These are phyloP conservation scores for Pyricularia grisea DNA, from an alignment of 2,329 filamentous ascomycete species.

Conservation along the genomic window DNA sequence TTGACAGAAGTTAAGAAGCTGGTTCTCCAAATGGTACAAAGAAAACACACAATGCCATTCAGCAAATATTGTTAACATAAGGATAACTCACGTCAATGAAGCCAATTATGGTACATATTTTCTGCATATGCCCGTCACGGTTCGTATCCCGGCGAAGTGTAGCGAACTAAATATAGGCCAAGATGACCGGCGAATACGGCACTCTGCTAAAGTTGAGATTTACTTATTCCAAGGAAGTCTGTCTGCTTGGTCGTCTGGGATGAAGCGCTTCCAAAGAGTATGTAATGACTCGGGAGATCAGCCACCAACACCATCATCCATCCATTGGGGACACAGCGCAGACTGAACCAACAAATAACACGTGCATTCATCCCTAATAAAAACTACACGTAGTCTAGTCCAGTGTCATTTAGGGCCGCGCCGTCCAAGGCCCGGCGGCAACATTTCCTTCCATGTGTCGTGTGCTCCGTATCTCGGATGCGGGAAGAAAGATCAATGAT, in stretches of 20 bases:
- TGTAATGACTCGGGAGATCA: neutral
- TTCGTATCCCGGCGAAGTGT: neutral
- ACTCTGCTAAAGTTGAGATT: neutral
- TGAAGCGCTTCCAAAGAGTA: neutral
- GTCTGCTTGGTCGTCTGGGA: neutral
- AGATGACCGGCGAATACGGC: neutral
- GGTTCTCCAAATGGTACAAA: neutral
- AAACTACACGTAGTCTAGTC: neutral
- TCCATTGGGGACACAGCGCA: neutral
- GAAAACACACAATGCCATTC: neutral
- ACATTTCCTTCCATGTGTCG: neutral
- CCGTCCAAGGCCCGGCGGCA: neutral
- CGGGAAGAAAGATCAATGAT: neutral
- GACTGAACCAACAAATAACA: neutral
- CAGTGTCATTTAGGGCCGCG: neutral
- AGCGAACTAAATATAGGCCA: neutral
- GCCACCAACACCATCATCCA: neutral
- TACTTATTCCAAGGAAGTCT: neutral
- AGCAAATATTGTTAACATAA: neutral
- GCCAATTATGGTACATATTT: neutral
- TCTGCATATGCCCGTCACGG: neutral
- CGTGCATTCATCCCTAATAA: neutral
- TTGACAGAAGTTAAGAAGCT: neutral
- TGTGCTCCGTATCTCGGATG: neutral
- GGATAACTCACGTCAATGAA: neutral